Conservation (phyloP, 2,329 filamentous ascomycete species). For the Pleomassaria siparia region DNA sequence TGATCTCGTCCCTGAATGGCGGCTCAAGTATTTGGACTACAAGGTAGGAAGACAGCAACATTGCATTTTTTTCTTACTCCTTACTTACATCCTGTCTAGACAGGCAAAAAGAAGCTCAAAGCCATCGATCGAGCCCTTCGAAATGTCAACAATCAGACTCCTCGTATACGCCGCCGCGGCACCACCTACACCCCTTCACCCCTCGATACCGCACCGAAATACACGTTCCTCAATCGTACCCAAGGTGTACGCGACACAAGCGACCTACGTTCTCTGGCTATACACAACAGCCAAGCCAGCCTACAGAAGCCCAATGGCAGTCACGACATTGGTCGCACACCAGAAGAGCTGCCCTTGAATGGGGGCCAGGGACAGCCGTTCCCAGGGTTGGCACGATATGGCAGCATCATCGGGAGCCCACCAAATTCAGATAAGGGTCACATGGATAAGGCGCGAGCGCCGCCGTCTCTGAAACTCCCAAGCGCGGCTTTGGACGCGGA, state of each 20-base stretch:
- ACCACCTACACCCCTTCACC: slow-evolving; percentile 37
- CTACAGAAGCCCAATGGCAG: slow-evolving; percentile 16
- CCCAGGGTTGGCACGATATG: slow-evolving; percentile 55
- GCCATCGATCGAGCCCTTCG: slow-evolving; percentile 72
- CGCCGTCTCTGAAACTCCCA: slow-evolving; percentile 61
- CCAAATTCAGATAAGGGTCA: slow-evolving; percentile 17
- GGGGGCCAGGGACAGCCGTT: slow-evolving; percentile 13
- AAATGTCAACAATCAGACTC: slow-evolving; percentile 58
- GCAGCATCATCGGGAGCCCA: slow-evolving; percentile 63
- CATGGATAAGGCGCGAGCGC: slow-evolving; percentile 30
- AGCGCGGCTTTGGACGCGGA: slow-evolving; percentile 60
- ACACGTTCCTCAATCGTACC: slow-evolving; percentile 45
- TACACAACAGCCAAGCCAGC: slow-evolving; percentile 26
- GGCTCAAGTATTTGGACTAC: slow-evolving; percentile 91
- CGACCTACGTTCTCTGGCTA: slow-evolving; percentile 26
- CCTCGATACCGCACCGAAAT: slow-evolving; percentile 42
- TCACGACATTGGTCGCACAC: slow-evolving; percentile 15
- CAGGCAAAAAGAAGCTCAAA: slow-evolving; percentile 91
- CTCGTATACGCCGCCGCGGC: slow-evolving; percentile 43
- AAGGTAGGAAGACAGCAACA: slow-evolving; percentile 59
- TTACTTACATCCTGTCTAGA: slow-evolving; percentile 40
- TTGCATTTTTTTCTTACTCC: slow-evolving; percentile 11
- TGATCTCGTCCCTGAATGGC: slow-evolving; percentile 92
- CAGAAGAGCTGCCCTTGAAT: slow-evolving; percentile 34
- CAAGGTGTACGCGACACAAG: slow-evolving; percentile 20